Evolutionary conservation across 2,329 filamentous ascomycete species (phyloP).

Genomic region (Botrytis aclada): DNA sequence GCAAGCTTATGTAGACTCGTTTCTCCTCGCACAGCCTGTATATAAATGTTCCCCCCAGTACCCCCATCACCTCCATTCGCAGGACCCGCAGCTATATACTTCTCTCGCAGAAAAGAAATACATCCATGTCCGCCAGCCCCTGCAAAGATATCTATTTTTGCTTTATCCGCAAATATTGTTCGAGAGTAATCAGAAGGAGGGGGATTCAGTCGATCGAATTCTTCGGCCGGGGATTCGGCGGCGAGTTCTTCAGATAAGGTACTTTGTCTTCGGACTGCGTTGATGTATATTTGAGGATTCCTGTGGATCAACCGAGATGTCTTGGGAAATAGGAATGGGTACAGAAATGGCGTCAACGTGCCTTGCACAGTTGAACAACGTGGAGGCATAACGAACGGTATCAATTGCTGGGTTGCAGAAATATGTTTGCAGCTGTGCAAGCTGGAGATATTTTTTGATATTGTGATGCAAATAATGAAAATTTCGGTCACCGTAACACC

Average conservation of each 20-base stretch:
- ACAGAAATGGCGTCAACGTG: constrained; percentile 38
- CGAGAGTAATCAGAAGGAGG: constrained; percentile 78
- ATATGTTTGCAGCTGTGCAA: constrained; percentile 15
- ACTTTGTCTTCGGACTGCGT: constrained; percentile 27
- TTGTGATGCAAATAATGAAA: constrained; percentile 3
- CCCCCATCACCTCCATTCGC: constrained; percentile 95
- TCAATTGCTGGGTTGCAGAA: not conserved
- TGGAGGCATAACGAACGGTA: constrained; percentile 32
- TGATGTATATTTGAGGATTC: constrained; percentile 22
- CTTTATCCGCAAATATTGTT: constrained; percentile 83
- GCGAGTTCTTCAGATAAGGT: constrained; percentile 17
- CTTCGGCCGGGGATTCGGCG: constrained; percentile 25
- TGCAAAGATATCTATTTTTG: constrained; percentile 71
- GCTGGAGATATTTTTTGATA: not conserved
- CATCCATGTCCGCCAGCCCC: constrained; percentile 87
- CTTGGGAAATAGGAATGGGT: constrained; percentile 34
- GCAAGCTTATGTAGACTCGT: constrained; percentile 92
- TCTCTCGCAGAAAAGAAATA: constrained; percentile 89
- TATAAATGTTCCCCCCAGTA: constrained; percentile 86
- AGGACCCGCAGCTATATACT: constrained; percentile 82
- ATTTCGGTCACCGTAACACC: constrained; percentile 17
- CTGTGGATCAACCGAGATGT: constrained; percentile 9
- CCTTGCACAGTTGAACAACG: constrained; percentile 33
- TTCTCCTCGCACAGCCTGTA: constrained; percentile 87
- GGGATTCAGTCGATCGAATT: constrained; percentile 67